Evolutionary conservation across 129 eudicot species (phyloP).

Genomic region (Lactuca sativa): DNA sequence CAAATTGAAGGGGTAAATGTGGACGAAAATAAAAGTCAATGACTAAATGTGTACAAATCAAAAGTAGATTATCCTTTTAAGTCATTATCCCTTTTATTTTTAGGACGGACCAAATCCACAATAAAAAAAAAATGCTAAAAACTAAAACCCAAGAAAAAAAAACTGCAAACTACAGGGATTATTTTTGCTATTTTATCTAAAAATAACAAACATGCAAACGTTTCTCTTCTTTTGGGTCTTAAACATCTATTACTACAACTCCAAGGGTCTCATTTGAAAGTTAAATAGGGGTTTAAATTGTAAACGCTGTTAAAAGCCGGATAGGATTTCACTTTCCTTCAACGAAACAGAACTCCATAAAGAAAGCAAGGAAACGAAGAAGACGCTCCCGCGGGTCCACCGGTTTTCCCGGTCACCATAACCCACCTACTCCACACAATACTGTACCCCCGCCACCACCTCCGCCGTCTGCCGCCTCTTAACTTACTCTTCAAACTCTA

Average conservation of each 20-base stretch:
- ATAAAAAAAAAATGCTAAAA: no score
- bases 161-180: no score
- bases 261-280: neutral
- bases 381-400: slow-evolving; percentile 20
- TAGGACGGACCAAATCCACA: no score
- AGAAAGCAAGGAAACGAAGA: slow-evolving; percentile 20
- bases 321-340: slow-evolving; percentile 17
- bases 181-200: no score
- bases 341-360: slow-evolving; percentile 21
- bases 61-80: no score
- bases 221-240: neutral
- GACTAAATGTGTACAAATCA: no score
- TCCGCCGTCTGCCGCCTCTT: slow-evolving; percentile 11
- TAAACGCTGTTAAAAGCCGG: slow-evolving; percentile 4
- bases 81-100: no score
- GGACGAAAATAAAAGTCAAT: no score
- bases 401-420: slow-evolving; percentile 18
- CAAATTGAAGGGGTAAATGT: no score
- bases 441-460: slow-evolving; percentile 11
- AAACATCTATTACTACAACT: neutral
- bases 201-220: neutral
- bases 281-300: neutral
- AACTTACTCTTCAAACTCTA: neutral
- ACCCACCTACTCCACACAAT: slow-evolving; percentile 10
- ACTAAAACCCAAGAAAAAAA: no score